Conservation (phyloP, 2,329 filamentous ascomycete species). For the Magnaporthiopsis incrustans region DNA sequence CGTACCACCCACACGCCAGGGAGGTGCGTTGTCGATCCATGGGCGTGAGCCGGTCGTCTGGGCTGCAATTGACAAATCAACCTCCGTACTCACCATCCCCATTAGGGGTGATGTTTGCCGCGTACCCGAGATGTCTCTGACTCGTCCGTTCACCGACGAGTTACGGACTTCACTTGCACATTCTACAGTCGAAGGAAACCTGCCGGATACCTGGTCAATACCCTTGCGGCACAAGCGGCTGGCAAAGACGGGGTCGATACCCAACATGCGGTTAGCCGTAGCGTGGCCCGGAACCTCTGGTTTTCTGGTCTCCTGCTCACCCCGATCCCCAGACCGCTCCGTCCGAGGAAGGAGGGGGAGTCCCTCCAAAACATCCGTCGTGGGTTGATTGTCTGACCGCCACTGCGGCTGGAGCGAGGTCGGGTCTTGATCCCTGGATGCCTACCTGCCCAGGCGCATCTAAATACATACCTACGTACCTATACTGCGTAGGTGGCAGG, state of each 20-base stretch:
- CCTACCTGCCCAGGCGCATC: neutral
- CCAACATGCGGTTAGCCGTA: neutral
- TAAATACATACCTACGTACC: too few relatives aligned
- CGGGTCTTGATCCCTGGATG: neutral
- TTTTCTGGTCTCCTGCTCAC: neutral
- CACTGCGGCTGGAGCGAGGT: neutral
- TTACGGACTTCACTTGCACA: neutral
- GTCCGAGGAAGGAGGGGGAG: neutral
- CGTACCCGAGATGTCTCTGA: constrained; percentile 10
- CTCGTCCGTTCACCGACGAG: constrained; percentile 14
- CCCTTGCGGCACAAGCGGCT: neutral
- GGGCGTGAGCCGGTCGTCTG: neutral
- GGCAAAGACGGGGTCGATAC: neutral
- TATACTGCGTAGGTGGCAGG: neutral
- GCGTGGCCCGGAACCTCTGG: neutral
- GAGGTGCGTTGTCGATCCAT: neutral
- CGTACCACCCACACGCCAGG: too few relatives aligned
- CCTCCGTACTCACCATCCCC: constrained; percentile 17
- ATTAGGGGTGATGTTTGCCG: neutral
- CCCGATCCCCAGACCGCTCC: neutral
- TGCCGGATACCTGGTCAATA: constrained; percentile 8
- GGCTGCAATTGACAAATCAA: constrained; percentile 26
- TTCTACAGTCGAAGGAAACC: neutral
- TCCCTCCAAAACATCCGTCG: neutral
- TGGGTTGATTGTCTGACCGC: neutral